phyloP scores from a whole-genome alignment of 176 grass and related monocot species.

The Cymbopogon citratus region DNA sequence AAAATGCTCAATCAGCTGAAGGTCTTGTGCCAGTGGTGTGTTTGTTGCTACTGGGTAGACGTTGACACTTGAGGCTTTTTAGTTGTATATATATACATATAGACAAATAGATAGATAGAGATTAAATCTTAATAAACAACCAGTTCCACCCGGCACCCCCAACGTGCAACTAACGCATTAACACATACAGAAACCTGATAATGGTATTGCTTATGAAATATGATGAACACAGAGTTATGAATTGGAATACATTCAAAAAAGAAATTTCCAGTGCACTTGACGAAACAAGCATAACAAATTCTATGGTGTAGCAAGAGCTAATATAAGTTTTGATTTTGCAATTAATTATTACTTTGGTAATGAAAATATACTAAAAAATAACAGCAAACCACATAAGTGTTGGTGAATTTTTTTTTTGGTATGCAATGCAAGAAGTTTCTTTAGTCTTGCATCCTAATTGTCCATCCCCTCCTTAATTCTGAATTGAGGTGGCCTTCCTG shows the following conservation, averaged over 20 bases:
- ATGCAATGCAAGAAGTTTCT: not conserved
- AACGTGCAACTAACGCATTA: not conserved
- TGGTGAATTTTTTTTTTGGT: not conserved
- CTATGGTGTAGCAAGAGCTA: not conserved
- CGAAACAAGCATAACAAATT: not conserved
- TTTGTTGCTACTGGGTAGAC: not conserved
- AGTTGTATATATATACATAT: not conserved
- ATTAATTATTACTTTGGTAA: not conserved
- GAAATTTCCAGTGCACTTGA: not conserved
- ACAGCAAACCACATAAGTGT: no score
- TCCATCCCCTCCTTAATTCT: not conserved
- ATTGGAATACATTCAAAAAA: not conserved
- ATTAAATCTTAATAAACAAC: not conserved
- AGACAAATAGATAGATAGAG: not conserved
- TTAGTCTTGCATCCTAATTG: not conserved
- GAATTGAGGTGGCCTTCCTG: not conserved
- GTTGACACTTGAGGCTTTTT: not conserved
- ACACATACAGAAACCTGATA: not conserved
- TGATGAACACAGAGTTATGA: not conserved
- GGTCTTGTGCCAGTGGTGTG: no score
- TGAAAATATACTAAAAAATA: not conserved
- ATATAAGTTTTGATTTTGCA: not conserved
- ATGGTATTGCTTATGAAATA: not conserved
- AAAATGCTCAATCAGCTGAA: no score
- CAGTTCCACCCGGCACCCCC: not conserved